A percentile compares a stretch with the other conserved stretches of the same genome.
Evolutionary conservation across 805 yeast species (phyloP).

Genomic region (Metschnikowia lachancei): DNA sequence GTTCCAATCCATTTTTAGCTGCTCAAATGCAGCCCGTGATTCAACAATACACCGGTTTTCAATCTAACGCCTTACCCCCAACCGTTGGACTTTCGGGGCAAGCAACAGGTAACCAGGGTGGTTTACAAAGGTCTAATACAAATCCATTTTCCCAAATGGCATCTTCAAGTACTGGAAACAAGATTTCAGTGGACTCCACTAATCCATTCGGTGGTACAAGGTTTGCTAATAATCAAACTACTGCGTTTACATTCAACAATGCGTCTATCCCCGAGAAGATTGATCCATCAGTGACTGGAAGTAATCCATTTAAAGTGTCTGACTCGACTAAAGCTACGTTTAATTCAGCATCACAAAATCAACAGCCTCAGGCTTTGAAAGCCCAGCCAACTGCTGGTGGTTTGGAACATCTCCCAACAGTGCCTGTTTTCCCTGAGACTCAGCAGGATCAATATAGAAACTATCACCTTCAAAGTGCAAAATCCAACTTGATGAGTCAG

Average conservation of each 20-base stretch:
- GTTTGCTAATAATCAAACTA: conserved; percentile 27
- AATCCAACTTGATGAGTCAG: conserved; percentile 22
- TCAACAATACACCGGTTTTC: conserved; percentile 14
- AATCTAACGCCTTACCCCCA: conserved; percentile 3
- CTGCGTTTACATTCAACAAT: conserved; percentile 18
- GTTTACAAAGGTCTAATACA: conserved; percentile 30
- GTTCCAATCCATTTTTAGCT: conserved; percentile 15
- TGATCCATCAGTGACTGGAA: conserved; percentile 47
- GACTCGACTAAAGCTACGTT: conserved; percentile 35
- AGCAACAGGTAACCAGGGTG: neutral
- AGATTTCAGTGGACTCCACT: conserved; percentile 22
- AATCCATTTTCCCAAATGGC: conserved; percentile 35
- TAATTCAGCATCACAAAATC: conserved; percentile 22
- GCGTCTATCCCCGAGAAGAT: conserved; percentile 14
- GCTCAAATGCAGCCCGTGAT: conserved; percentile 8
- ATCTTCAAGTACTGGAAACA: conserved; percentile 10
- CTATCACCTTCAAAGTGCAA: conserved; percentile 37
- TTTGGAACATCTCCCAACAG: conserved; percentile 60
- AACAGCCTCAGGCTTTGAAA: conserved; percentile 29
- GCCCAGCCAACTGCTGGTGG: conserved; percentile 73
- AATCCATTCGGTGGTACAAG: conserved; percentile 49
- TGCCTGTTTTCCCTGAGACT: conserved; percentile 63
- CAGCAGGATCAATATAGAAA: conserved; percentile 43
- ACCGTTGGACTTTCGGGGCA: neutral
- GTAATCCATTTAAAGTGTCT: conserved; percentile 58